phyloP scores from a whole-genome alignment of 371 early-diverging fungal species.

The Encephalitozoon intestinalis region DNA sequence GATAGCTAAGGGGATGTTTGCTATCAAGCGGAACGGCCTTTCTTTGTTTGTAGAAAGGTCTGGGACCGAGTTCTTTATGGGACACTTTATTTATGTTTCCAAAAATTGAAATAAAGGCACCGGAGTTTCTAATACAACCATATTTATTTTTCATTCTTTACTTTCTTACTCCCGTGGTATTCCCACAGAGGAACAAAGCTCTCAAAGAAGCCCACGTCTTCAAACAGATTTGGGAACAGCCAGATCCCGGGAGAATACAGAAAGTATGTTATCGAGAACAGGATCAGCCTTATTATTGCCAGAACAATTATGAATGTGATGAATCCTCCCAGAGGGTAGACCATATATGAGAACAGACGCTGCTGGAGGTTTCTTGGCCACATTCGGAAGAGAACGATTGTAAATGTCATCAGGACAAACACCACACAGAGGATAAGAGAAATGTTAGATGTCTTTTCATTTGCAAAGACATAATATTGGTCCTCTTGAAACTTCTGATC shows the following conservation, averaged over 20 bases:
- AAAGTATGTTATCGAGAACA: slow-evolving; percentile 72
- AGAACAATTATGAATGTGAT: slow-evolving; percentile 78
- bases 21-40: not conserved
- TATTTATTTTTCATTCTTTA: slow-evolving; percentile 23
- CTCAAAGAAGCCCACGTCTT: slow-evolving; percentile 88
- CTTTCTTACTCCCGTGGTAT: slow-evolving; percentile 62
- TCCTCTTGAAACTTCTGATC: slow-evolving; percentile 43
- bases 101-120: not conserved
- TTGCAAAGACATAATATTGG: slow-evolving; percentile 82
- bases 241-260: slow-evolving; percentile 77
- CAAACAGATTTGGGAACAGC: slow-evolving; percentile 98
- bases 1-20: slow-evolving; percentile 6
- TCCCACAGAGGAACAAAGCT: slow-evolving; percentile 87
- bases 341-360: slow-evolving; percentile 75
- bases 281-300: slow-evolving; percentile 74
- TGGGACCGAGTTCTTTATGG: not conserved
- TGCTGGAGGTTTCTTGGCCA: slow-evolving; percentile 78
- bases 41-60: slow-evolving; percentile 9
- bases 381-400: slow-evolving; percentile 88
- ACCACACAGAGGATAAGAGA: slow-evolving; percentile 68
- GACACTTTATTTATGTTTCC: slow-evolving; percentile 4
- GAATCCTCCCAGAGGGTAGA: slow-evolving; percentile 68
- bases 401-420: slow-evolving; percentile 70
- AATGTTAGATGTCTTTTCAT: slow-evolving; percentile 73
- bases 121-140: not conserved